Evolutionary conservation across 257 asterid genomes (phyloP).

Genomic region (Nicotiana benthamiana): DNA sequence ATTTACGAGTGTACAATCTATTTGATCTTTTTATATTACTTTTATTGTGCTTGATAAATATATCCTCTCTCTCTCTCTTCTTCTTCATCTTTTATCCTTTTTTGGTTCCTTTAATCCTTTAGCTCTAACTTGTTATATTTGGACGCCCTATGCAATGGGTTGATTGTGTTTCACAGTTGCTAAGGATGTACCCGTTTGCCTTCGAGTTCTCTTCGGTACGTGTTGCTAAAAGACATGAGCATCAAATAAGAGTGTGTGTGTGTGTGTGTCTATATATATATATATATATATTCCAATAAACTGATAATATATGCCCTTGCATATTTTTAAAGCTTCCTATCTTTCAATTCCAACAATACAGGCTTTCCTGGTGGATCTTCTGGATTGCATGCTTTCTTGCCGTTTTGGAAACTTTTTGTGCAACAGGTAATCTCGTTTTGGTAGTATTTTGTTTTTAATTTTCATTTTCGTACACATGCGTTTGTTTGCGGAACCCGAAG

Average conservation of each 20-base stretch:
- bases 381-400: constrained; percentile 77
- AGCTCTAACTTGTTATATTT: not conserved
- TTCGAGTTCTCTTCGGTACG: constrained; percentile 95
- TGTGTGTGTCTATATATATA: not conserved
- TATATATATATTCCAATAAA: not conserved
- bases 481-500: not conserved
- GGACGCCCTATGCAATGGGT: constrained; percentile 56
- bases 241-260: not conserved
- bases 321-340: constrained; percentile 8
- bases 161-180: constrained; percentile 83
- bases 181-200: constrained; percentile 90
- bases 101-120: not conserved
- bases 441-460: constrained; percentile 3
- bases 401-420: constrained; percentile 96
- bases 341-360: constrained; percentile 26
- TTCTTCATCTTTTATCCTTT: not conserved
- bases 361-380: constrained; percentile 85
- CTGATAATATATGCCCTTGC: not conserved
- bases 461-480: not conserved
- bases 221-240: constrained; percentile 16
- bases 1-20: not conserved
- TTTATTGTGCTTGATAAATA: not conserved
- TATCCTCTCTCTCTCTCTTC: not conserved
- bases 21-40: not conserved
- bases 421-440: constrained; percentile 58